phyloP scores from a whole-genome alignment of 2,329 filamentous ascomycete genomes.

The Aureobasidium sp. region DNA sequence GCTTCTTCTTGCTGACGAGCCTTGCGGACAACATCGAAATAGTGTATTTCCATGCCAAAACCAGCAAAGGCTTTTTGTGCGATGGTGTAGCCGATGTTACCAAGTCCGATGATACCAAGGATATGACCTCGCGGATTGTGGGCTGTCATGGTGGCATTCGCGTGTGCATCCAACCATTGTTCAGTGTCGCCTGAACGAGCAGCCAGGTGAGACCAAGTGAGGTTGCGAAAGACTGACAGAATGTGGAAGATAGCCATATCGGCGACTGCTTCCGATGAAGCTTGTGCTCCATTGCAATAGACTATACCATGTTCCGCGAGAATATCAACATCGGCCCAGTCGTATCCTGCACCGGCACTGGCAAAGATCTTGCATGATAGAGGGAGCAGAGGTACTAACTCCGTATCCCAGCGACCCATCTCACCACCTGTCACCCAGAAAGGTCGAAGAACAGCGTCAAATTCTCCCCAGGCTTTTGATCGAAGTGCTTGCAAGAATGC shows the following conservation, averaged over 20 bases:
- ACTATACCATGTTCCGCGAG: constrained; percentile 70
- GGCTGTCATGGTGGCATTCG: constrained; percentile 63
- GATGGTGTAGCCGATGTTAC: constrained; percentile 59
- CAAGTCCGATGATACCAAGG: constrained; percentile 75
- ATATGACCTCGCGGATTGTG: constrained; percentile 68
- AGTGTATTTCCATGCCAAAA: constrained; percentile 74
- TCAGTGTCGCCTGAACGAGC: constrained; percentile 52
- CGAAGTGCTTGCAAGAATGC: constrained; percentile 45
- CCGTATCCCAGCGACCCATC: constrained; percentile 69
- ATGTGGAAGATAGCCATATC: constrained; percentile 76
- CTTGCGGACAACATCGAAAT: constrained; percentile 65
- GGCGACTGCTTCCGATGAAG: constrained; percentile 76
- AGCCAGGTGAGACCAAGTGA: constrained; percentile 69
- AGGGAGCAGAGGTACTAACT: constrained; percentile 63
- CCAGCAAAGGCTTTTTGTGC: constrained; percentile 63
- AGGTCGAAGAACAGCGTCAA: constrained; percentile 58
- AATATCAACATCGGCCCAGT: constrained; percentile 67
- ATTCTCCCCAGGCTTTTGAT: constrained; percentile 45
- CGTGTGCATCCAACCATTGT: constrained; percentile 66
- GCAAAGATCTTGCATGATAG: constrained; percentile 63
- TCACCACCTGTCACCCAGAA: constrained; percentile 73
- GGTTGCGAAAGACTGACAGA: constrained; percentile 72
- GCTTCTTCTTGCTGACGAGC: constrained; percentile 46
- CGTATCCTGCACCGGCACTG: constrained; percentile 69
- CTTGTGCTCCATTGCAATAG: constrained; percentile 78